Evolutionary conservation across 2,329 filamentous ascomycete species (phyloP).

Genomic region (Microdochium bolleyi): DNA sequence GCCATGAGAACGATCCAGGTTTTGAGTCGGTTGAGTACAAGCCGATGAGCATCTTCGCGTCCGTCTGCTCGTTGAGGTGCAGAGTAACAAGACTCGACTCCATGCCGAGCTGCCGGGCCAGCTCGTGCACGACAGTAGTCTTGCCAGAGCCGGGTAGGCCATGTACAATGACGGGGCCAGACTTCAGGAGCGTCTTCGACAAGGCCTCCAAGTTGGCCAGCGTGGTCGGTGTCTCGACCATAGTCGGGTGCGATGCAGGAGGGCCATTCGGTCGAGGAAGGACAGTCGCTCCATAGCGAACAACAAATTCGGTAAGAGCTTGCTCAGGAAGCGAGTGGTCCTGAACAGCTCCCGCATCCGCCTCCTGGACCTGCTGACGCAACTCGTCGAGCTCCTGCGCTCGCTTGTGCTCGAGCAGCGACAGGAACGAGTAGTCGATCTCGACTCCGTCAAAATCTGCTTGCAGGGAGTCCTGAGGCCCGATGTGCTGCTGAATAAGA

Average conservation of each 20-base stretch:
- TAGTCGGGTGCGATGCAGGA: conserved; percentile 35
- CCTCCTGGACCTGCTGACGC: conserved; percentile 26
- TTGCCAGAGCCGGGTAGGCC: conserved; percentile 86
- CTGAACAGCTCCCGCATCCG: conserved; percentile 8
- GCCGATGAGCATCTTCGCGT: conserved; percentile 92
- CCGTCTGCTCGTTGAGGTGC: conserved; percentile 95
- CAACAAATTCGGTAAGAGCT: conserved; percentile 50
- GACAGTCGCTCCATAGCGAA: conserved; percentile 58
- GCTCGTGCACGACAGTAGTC: conserved; percentile 75
- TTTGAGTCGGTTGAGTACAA: conserved; percentile 85
- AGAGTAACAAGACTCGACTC: conserved; percentile 81
- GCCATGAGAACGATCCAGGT: conserved; percentile 87
- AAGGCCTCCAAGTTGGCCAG: conserved; percentile 62
- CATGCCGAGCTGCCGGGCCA: conserved; percentile 73
- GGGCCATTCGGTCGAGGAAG: conserved; percentile 54
- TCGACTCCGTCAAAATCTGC: conserved; percentile 67
- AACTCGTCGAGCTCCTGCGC: conserved; percentile 35
- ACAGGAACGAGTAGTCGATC: conserved; percentile 73
- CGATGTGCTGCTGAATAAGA: conserved; percentile 60
- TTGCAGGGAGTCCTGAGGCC: conserved; percentile 48
- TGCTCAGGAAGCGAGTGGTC: conserved; percentile 20
- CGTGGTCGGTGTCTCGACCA: conserved; percentile 68
- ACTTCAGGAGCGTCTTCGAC: conserved; percentile 56
- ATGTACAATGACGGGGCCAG: conserved; percentile 70
- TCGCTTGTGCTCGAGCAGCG: conserved; percentile 48